Conservation (phyloP, 2,329 filamentous ascomycete genomes). For the Pyricularia sp. region DNA sequence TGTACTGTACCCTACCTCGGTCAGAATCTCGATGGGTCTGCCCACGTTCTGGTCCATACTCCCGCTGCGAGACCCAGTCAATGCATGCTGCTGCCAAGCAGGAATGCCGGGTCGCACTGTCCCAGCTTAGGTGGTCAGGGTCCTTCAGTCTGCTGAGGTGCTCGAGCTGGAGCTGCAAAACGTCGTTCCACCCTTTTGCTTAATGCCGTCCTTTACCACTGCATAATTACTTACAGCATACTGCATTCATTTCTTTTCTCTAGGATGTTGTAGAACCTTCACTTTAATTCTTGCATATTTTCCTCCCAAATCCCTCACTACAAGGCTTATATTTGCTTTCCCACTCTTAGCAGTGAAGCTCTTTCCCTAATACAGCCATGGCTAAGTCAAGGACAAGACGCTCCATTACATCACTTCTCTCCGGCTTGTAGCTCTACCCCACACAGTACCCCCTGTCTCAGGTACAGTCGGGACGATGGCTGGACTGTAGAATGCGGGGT, state of each 20-base stretch:
- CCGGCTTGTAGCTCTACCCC: constrained; percentile 3
- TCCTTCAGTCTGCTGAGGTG: neutral
- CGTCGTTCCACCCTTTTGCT: neutral
- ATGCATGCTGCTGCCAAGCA: neutral
- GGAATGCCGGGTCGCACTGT: neutral
- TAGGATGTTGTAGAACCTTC: neutral
- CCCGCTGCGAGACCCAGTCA: neutral
- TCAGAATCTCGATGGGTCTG: neutral
- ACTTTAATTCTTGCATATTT: neutral
- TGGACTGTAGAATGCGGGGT: constrained; percentile 6
- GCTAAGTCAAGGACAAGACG: neutral
- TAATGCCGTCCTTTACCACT: too few relatives aligned
- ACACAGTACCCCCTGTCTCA: constrained; percentile 3
- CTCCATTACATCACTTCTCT: constrained; percentile 6
- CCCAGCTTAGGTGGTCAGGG: neutral
- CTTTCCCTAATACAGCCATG: constrained; percentile 2
- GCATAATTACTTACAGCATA: too few relatives aligned
- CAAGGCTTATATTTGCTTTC: neutral
- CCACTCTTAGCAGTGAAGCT: neutral
- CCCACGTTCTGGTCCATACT: neutral
- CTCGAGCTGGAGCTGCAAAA: neutral
- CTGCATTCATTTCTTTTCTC: neutral
- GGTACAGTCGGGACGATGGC: neutral
- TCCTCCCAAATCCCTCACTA: neutral
- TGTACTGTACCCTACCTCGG: neutral